phyloP scores from a whole-genome alignment of 768 basidiomycete species.

The Cantharellus cinnabarinus region DNA sequence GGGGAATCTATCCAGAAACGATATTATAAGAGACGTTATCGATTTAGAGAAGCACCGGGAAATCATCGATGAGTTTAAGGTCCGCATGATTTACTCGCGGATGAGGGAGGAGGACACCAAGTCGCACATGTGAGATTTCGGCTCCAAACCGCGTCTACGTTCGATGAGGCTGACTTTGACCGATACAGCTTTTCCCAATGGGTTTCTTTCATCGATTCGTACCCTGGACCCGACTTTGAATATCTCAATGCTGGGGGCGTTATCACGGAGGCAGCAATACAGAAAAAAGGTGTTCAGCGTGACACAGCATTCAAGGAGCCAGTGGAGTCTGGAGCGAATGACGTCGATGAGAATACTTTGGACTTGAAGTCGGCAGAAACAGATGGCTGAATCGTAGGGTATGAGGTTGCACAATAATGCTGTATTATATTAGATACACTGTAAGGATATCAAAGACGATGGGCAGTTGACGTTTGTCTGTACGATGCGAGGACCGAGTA shows the following conservation, averaged over 20 bases:
- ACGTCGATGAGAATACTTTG: not conserved
- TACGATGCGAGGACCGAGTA: too few species aligned
- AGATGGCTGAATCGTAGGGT: not conserved
- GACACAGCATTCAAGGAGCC: not conserved
- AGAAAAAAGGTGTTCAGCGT: slow-evolving; percentile 12
- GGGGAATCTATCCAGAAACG: slow-evolving; percentile 19
- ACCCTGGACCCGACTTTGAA: slow-evolving; percentile 54
- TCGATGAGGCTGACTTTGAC: slow-evolving; percentile 2
- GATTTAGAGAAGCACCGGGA: slow-evolving; percentile 49
- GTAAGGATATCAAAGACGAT: too few species aligned
- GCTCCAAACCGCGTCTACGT: slow-evolving; percentile 40
- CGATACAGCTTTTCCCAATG: slow-evolving; percentile 57
- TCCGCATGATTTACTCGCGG: slow-evolving; percentile 63
- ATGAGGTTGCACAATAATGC: too few species aligned
- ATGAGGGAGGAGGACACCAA: slow-evolving; percentile 73
- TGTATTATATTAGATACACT: too few species aligned
- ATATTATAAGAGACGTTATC: slow-evolving; percentile 19
- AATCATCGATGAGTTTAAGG: slow-evolving; percentile 63
- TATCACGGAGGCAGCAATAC: slow-evolving; percentile 49
- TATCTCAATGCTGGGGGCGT: slow-evolving; percentile 61
- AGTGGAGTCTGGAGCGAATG: not conserved
- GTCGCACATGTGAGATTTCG: slow-evolving; percentile 4
- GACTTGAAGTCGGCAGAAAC: not conserved
- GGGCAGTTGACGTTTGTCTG: too few species aligned
- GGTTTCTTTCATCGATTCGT: slow-evolving; percentile 56